phyloP scores from a whole-genome alignment of 495 filamentous ascomycete genomes.

The Penicillium soppii region DNA sequence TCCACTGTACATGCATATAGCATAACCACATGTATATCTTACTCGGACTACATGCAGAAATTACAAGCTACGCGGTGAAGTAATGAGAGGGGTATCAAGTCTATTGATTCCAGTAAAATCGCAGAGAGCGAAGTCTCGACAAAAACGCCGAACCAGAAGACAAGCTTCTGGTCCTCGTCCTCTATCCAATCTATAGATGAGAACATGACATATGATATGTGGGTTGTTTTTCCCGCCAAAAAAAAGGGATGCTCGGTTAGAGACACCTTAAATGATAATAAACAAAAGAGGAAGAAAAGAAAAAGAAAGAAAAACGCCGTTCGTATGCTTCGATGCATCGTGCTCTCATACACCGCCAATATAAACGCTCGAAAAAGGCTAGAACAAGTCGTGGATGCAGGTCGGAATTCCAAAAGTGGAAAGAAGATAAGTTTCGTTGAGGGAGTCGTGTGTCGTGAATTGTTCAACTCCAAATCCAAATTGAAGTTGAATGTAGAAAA shows the following conservation, averaged over 20 bases:
- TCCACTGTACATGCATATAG: no score
- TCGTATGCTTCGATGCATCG: slow-evolving; percentile 32
- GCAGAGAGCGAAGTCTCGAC: background rate
- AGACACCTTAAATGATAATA: slow-evolving; percentile 3
- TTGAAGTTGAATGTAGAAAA: background rate
- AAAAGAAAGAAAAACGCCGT: slow-evolving; percentile 29
- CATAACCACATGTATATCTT: no score
- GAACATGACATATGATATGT: slow-evolving; percentile 9
- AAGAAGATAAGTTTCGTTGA: slow-evolving; percentile 10
- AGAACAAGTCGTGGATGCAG: slow-evolving; percentile 21
- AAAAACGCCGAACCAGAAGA: slow-evolving; percentile 8
- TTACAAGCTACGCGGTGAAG: background rate
- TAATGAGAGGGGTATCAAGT: slow-evolving; percentile 28
- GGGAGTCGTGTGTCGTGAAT: slow-evolving; percentile 2
- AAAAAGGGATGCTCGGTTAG: background rate
- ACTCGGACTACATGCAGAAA: background rate
- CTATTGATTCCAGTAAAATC: slow-evolving; percentile 23
- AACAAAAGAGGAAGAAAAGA: background rate
- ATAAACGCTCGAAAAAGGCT: slow-evolving; percentile 26
- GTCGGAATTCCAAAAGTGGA: slow-evolving; percentile 5
- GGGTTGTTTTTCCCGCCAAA: slow-evolving; percentile 2
- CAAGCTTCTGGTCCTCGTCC: background rate
- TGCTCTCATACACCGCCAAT: slow-evolving; percentile 36
- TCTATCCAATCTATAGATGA: slow-evolving; percentile 15
- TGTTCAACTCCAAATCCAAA: no score